Conservation (phyloP, 208 protist species). For the Acanthamoeba castellanii region DNA sequence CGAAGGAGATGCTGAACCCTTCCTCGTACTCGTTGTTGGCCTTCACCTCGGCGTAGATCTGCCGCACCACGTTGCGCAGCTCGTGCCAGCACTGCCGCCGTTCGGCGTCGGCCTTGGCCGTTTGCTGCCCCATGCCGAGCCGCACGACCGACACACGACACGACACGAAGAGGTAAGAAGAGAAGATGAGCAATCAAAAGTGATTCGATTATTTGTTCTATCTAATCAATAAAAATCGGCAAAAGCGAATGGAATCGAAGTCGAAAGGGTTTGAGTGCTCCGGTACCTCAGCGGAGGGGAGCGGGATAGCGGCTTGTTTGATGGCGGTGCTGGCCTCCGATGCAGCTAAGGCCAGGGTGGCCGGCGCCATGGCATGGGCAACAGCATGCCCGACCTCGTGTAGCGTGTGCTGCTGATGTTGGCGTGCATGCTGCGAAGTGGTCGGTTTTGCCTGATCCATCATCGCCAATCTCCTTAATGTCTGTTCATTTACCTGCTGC, state of each 20-base stretch:
- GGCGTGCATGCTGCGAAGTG: neutral
- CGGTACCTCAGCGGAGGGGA: neutral
- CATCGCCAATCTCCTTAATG: neutral
- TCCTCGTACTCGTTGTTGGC: constrained; percentile 58
- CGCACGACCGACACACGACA: neutral
- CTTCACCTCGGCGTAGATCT: constrained; percentile 65
- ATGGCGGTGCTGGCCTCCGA: neutral
- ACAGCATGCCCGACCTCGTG: neutral
- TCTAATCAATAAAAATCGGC: neutral
- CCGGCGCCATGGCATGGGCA: neutral
- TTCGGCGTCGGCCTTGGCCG: neutral
- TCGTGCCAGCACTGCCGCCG: constrained; percentile 51
- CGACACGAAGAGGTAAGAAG: too few species aligned
- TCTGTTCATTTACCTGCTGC: neutral
- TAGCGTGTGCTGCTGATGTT: neutral
- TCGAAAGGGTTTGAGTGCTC: too few species aligned
- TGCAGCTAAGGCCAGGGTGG: neutral
- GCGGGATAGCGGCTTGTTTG: neutral
- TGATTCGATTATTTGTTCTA: too few species aligned
- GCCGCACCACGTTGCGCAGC: constrained; percentile 46
- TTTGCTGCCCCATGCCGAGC: neutral
- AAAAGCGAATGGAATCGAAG: neutral
- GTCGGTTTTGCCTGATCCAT: neutral
- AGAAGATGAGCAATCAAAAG: too few species aligned
- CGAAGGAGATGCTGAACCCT: constrained; percentile 45